Evolutionary conservation across 345 rosid genomes (phyloP).

Genomic region (Salix viminalis): DNA sequence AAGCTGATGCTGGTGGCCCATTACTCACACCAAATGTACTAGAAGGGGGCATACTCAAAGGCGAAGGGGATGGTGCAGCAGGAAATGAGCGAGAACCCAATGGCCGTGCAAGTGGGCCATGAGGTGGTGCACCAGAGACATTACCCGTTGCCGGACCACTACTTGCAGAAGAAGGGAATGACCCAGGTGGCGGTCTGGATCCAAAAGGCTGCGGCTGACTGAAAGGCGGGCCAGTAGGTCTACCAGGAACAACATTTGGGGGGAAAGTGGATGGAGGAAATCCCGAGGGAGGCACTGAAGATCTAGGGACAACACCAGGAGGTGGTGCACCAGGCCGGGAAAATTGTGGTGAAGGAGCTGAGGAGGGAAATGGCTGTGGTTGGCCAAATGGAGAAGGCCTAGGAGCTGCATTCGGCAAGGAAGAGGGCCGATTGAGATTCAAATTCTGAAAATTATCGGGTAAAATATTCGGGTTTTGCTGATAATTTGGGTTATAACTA

Average conservation of each 20-base stretch:
- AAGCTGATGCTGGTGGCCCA: conserved; percentile 29
- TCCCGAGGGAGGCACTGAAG: conserved; percentile 49
- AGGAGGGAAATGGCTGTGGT: conserved; percentile 46
- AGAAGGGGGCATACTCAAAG: conserved; percentile 8
- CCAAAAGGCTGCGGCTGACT: conserved; percentile 54
- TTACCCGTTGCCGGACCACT: conserved; percentile 20
- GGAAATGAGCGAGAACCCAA: conserved; percentile 47
- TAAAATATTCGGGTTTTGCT: conserved; percentile 35
- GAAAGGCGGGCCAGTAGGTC: conserved; percentile 57
- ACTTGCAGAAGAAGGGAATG: conserved; percentile 38
- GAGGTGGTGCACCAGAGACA: conserved; percentile 24
- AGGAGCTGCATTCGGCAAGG: conserved; percentile 45
- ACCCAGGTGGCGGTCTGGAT: conserved; percentile 52
- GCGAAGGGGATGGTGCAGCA: neutral
- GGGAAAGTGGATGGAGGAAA: conserved; percentile 43
- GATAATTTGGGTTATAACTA: conserved; percentile 45
- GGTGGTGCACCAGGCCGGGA: conserved; percentile 63
- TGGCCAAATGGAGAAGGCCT: conserved; percentile 64
- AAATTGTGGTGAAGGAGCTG: conserved; percentile 45
- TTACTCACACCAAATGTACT: conserved; percentile 16
- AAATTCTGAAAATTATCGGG: conserved; percentile 63
- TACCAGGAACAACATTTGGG: conserved; percentile 41
- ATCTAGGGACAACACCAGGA: conserved; percentile 37
- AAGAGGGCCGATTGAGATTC: conserved; percentile 49
- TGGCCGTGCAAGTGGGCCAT: conserved; percentile 29